A percentile compares a stretch with the other conserved stretches of the same genome.
Conservation (phyloP, 805 yeast species). For the Blastobotrys americana region DNA sequence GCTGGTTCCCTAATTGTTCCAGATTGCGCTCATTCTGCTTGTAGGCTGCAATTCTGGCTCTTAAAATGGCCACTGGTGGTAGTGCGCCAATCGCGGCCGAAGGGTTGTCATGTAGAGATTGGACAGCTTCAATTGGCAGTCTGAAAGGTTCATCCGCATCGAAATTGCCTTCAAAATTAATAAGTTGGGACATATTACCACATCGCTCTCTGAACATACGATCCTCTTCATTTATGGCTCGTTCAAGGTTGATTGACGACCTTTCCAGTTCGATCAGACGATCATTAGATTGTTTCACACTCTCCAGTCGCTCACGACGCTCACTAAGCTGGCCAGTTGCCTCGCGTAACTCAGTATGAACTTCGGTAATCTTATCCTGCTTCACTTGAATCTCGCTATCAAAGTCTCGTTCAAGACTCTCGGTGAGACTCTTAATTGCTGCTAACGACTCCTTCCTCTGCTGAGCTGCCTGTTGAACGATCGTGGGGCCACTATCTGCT, state of each 20-base stretch:
- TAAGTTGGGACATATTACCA: constrained; percentile 31
- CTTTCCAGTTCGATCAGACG: constrained; percentile 45
- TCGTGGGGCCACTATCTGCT: not conserved
- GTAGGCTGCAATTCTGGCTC: constrained; percentile 79
- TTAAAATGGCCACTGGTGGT: constrained; percentile 47
- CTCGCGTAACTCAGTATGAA: constrained; percentile 51
- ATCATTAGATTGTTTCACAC: constrained; percentile 37
- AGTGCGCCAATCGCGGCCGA: constrained; percentile 28
- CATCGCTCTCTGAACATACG: constrained; percentile 38
- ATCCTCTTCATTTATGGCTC: constrained; percentile 60
- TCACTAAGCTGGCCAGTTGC: constrained; percentile 47
- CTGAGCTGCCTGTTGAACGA: not conserved
- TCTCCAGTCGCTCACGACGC: constrained; percentile 44
- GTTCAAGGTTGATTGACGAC: constrained; percentile 50
- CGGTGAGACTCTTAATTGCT: constrained; percentile 45
- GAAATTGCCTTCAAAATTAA: constrained; percentile 44
- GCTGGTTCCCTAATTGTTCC: constrained; percentile 42
- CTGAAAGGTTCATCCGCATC: constrained; percentile 93
- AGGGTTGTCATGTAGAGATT: not conserved
- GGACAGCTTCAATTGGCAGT: constrained; percentile 33
- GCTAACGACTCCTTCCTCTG: constrained; percentile 40
- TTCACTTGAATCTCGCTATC: constrained; percentile 49
- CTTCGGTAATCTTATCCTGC: constrained; percentile 42
- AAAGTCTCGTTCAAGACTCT: constrained; percentile 51
- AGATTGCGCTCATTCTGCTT: constrained; percentile 57